Base-by-base conservation (phyloP, 208 protist genomes). In the Entamoeba moshkovskii region DNA sequence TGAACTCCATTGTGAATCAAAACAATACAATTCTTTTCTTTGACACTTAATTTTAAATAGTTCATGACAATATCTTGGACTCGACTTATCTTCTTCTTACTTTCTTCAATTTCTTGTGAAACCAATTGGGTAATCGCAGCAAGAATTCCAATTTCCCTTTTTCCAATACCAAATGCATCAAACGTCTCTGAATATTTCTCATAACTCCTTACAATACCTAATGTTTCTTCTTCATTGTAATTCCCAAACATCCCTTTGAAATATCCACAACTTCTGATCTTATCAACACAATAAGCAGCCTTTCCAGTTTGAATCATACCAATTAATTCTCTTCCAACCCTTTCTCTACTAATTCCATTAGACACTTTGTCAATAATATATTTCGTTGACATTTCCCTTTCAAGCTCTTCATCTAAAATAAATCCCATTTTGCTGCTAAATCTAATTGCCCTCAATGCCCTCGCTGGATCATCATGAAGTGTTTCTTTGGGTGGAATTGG, bases 401-500 rank as follows among this genome's bases (percentile, higher is more conserved):
- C 8, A 46, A 73, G 59, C 22, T 38, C 5, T 29, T 1, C 2
- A 29, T 93, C 48, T 8, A 73, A 33, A 0, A n/a, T 52, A 59
- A 96, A 96, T 8, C 44, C 16, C 33, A 95, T 94, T 29, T 95
- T 94, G 11, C 85, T 33, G 52, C 93, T 93, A 92, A 97, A 97
- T 29, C 96, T 92, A 25, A 96, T 66, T 25, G 95, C 95, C 4
- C 96, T 52, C 25, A 97, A 66, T 15, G 94, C 94, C 42, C 96
- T 94, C 8, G 96, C 66, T 59, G 96, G 96, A 94, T 97, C 96
- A 45, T 97, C 96, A 18, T 52, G 33, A 45, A 97, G 92, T 18
- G 95, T 97, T 46, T 94, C 25, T 8, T 94, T 46, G 33, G 95
- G 93, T 29, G 91, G 47, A 46, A 96, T 49, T 33, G 96, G 96